Conservation (phyloP, 2,329 filamentous ascomycete species). For the Aquanectria penicillioides region DNA sequence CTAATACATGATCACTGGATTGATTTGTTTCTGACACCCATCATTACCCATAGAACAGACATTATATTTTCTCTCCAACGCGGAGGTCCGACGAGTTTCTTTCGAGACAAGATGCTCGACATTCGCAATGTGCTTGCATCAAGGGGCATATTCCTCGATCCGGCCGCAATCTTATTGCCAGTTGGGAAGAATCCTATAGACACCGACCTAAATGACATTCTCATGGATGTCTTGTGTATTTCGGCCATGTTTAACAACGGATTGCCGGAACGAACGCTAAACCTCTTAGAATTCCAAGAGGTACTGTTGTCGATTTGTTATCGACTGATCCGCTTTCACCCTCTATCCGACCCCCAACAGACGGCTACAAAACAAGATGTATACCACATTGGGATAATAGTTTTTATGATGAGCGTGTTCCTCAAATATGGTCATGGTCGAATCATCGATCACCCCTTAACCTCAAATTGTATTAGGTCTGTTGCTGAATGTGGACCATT, state of each 20-base stretch:
- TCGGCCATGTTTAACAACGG: neutral
- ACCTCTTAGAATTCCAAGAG: slow-evolving; percentile 6
- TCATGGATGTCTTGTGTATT: neutral
- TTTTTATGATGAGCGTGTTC: slow-evolving; percentile 19
- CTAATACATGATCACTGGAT: no score
- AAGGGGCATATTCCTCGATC: slow-evolving; percentile 1
- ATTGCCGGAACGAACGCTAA: neutral
- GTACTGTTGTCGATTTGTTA: slow-evolving; percentile 21
- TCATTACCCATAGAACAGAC: slow-evolving; percentile 8
- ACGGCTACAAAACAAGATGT: neutral
- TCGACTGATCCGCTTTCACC: slow-evolving; percentile 9
- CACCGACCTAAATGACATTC: neutral
- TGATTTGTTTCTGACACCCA: neutral
- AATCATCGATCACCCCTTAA: slow-evolving; percentile 11
- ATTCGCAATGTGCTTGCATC: slow-evolving; percentile 2
- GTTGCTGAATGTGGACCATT: neutral
- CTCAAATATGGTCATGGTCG: slow-evolving; percentile 12
- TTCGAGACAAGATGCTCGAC: slow-evolving; percentile 20
- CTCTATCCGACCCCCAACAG: neutral
- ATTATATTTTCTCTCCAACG: slow-evolving; percentile 22
- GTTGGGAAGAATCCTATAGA: neutral
- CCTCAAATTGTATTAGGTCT: neutral
- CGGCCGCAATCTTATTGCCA: neutral
- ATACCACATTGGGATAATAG: slow-evolving; percentile 19
- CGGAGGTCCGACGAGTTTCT: slow-evolving; percentile 23